Conservation (phyloP, 2,329 filamentous ascomycete species). For the Lizonia empirigonia region DNA sequence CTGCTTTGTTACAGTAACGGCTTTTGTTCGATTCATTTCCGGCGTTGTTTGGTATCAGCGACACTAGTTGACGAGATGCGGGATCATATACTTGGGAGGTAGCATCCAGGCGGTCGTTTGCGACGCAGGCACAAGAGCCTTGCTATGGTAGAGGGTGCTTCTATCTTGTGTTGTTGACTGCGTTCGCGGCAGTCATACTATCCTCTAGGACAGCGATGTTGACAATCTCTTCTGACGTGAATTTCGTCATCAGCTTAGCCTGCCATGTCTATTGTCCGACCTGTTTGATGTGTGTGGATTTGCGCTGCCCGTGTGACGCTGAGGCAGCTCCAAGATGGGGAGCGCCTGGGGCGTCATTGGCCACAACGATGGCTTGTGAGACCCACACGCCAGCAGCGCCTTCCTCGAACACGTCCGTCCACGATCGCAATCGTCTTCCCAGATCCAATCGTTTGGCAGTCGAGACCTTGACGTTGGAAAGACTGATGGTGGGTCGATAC, state of each 20-base stretch:
- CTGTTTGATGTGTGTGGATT: no score
- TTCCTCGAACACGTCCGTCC: conserved; percentile 8
- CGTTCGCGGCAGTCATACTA: not conserved
- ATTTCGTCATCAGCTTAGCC: no score
- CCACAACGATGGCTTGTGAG: no score
- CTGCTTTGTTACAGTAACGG: conserved; percentile 8
- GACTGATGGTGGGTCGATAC: conserved; percentile 25
- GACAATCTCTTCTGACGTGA: not conserved
- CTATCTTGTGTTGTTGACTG: conserved; percentile 2
- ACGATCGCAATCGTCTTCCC: not conserved
- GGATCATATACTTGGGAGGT: conserved; percentile 16
- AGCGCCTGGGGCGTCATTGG: no score
- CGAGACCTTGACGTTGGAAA: conserved; percentile 28
- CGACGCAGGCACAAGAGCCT: conserved; percentile 20
- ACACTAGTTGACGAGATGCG: conserved; percentile 28
- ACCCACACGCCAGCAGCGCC: conserved; percentile 19
- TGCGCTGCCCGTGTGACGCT: no score
- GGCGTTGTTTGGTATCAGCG: conserved; percentile 30
- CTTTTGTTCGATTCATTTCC: conserved; percentile 11
- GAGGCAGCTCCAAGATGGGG: no score
- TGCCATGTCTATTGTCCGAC: no score
- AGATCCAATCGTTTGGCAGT: conserved; percentile 4
- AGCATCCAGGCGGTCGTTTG: conserved; percentile 22
- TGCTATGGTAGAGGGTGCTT: conserved; percentile 16
- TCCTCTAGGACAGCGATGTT: not conserved